phyloP scores from a whole-genome alignment of 2,329 filamentous ascomycete genomes.

The Colletotrichum tropicale region DNA sequence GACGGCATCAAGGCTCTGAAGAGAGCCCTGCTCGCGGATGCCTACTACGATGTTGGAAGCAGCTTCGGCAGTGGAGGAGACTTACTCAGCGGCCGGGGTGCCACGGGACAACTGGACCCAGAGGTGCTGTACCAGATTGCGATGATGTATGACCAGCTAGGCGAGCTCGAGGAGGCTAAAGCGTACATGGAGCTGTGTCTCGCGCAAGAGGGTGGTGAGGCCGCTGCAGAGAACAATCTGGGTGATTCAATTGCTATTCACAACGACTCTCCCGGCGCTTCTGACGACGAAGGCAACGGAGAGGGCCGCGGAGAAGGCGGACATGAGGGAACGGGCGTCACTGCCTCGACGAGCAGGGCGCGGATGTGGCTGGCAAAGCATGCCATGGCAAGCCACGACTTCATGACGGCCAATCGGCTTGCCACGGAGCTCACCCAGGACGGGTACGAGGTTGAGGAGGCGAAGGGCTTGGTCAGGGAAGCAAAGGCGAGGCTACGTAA shows the following conservation, averaged over 20 bases:
- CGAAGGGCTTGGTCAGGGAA: conserved; percentile 89
- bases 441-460: conserved; percentile 95
- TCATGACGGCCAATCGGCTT: conserved; percentile 76
- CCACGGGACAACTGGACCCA: conserved; percentile 75
- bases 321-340: conserved; percentile 77
- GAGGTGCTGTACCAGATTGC: conserved; percentile 92
- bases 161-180: conserved; percentile 79
- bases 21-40: conserved; percentile 85
- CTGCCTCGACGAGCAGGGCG: conserved; percentile 88
- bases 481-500: conserved; percentile 76
- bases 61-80: conserved; percentile 54
- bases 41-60: conserved; percentile 75
- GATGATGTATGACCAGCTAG: conserved; percentile 81
- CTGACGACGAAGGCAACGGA: conserved; percentile 36
- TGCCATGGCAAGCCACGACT: conserved; percentile 78
- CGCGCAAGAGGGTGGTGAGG: conserved; percentile 78
- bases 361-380: conserved; percentile 90
- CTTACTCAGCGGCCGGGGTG: conserved; percentile 51
- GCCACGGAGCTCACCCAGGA: conserved; percentile 94
- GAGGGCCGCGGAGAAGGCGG: conserved; percentile 29
- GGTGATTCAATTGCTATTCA: conserved; percentile 59
- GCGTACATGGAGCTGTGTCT: conserved; percentile 96
- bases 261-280: conserved; percentile 52
- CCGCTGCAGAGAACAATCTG: conserved; percentile 43
- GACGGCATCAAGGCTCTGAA: conserved; percentile 97